Evolutionary conservation across 2,329 filamentous ascomycete genomes (phyloP), one percentile per base, ranked within the genome.

Genomic region (Rachicladosporium sp.): DNA sequence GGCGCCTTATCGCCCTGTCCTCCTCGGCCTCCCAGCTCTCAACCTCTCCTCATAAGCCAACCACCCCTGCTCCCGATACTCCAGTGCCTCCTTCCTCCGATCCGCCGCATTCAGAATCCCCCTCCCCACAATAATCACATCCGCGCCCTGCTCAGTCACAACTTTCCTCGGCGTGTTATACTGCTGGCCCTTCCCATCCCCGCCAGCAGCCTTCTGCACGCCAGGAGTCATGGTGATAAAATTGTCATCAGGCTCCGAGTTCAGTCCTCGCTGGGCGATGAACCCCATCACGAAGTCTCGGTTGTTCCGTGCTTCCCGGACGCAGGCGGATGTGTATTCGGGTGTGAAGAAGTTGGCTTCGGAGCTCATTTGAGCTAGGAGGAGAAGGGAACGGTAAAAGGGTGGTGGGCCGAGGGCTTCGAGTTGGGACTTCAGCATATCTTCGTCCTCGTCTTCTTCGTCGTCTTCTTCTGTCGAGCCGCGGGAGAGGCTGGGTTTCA

Each of bases 171-270:
- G 85, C 4, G 82, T 87, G 61, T 87, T 87, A 65, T 91, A 93
- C 62, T 88, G 82, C 63, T 93, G 85, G 3, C 85, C 85, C 48
- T 86, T 70, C 11, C 76, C 81, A 57, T 93, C 85, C 10, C 82
- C 82, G 13, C 56, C 57, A 1, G 78, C 76, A 3, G 80, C 78
- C 49, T 89, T 62, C 59, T 86, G 81, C 58, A 86, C 87, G 7
- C 85, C 85, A 1, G 85, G 86, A 1, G 84, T 89, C 79, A 91
- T 86, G 52, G 79, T 80, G 46, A 93, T 71, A 60, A 91, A 91
- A 49, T 76, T 70, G 60, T 91, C 85, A 3, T 73, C 73, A 2
- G 72, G 65, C 44, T 73, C 62, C 7, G 68, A 65, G 65, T 88
- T 89, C 46, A 70, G 50, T 31, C 55, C 55, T 21, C 60, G 58